Base-by-base conservation (phyloP, 495 filamentous ascomycete species). In the Amphirosellinia nigrospora region DNA sequence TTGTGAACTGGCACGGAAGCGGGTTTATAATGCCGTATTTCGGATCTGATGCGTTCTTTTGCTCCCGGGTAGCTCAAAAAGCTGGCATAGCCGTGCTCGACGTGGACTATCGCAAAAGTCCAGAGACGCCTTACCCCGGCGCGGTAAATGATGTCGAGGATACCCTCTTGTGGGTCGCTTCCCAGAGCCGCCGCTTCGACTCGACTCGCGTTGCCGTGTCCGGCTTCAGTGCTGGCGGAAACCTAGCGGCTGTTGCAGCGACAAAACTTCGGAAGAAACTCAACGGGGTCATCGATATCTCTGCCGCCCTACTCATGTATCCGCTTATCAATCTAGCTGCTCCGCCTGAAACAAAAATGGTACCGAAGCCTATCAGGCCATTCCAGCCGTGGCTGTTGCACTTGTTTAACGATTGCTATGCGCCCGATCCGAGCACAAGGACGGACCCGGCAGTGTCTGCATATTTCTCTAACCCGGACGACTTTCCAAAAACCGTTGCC, bases 1-100 rank as follows among this genome's bases (percentile, higher is more conserved):
- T 72, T n/a, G 66, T 72, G 59, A 69, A 70, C 34, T 72, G 66
- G 66, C 71, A 72, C 45, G 71, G 71, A 3, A 69, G 66, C 36
- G 71, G 71, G 36, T 72, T 72, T 60, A 66, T 72, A 39, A n/a
- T 64, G 6, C 48, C 59, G 34, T 26, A 55, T 26, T 28, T 70
- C 13, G 71, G 71, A 16, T 59, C 66, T 16, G 59, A 70, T 34
- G 48, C 56, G 2, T 28, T 72, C 10, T 72, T 70, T 19, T 66
- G 66, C 28, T 39, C 58, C 30, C 71, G 66, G 4, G 28, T 61
- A 0, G 71, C 66, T 4, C 71, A n/a, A 32, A 28, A 53, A 5
- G 52, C 66, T 11, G 59, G 71, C 59, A 64, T 70, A 46, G 38
- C 32, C 16, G 71, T 72, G 10, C 28, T 72, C 15, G 71, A 72